A percentile compares a stretch with the other conserved stretches of the same genome.
Evolutionary conservation across 1,284 basidiomycete species (phyloP).

Genomic region (Ustilago crameri): DNA sequence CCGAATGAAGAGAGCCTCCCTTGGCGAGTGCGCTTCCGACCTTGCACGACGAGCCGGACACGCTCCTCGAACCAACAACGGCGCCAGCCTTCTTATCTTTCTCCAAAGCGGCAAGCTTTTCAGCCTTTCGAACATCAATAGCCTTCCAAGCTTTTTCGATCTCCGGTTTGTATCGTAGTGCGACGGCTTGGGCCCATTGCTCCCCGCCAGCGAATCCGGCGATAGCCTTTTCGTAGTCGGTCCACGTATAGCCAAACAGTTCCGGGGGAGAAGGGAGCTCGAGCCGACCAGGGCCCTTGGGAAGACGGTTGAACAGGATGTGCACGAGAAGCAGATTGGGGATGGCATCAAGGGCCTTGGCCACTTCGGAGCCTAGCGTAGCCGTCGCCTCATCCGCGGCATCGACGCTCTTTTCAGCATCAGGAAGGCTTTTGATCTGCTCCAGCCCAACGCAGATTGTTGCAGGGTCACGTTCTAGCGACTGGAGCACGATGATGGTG

Average conservation of each 20-base stretch:
- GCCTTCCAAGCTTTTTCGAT: conserved; percentile 44
- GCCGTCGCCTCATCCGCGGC: conserved; percentile 1
- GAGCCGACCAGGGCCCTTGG: conserved; percentile 35
- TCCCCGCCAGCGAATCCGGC: conserved; percentile 61
- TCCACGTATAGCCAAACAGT: conserved; percentile 60
- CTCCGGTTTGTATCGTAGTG: conserved; percentile 53
- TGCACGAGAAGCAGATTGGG: conserved; percentile 63
- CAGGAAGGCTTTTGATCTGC: conserved; percentile 31
- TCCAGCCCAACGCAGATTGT: conserved; percentile 40
- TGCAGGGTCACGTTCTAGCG: conserved; percentile 56
- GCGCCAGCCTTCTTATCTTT: conserved; percentile 22
- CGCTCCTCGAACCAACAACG: conserved; percentile 16
- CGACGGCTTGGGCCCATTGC: conserved; percentile 57
- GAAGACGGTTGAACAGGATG: conserved; percentile 61
- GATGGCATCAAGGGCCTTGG: conserved; percentile 58
- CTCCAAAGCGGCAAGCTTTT: conserved; percentile 27
- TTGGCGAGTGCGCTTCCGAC: conserved; percentile 26
- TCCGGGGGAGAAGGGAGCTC: conserved; percentile 58
- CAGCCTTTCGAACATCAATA: conserved; percentile 20
- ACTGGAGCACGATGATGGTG: conserved; percentile 58
- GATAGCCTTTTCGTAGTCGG: conserved; percentile 62
- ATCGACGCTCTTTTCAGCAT: conserved; percentile 5
- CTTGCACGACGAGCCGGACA: conserved; percentile 22
- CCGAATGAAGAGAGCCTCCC: conserved; percentile 27
- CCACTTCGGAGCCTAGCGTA: conserved; percentile 33